Evolutionary conservation across 768 basidiomycete species (phyloP), one percentile per base, ranked within the genome.

Genomic region (Amanita muscaria): DNA sequence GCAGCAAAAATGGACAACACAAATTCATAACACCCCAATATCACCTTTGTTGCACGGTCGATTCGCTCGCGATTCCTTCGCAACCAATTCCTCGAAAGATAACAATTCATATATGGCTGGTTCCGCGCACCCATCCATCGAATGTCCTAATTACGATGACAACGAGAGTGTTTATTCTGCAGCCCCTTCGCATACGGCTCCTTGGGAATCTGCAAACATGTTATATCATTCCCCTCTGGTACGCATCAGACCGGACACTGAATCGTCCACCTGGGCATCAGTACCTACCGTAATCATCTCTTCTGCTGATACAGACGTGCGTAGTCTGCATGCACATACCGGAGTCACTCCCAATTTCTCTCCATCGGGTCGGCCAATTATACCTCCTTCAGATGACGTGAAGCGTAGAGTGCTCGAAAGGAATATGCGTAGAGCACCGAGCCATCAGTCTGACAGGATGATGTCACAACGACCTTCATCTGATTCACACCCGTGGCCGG

Each of bases 341-440:
- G 73, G 16, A 63, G 64, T 68, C 4, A 65, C 66, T 11, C 57
- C 70, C 23, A 85, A 83, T 56, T 84, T 79, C 53, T 84, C 84
- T 18, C 66, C 80, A 39, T 80, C 82, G 36, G 70, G 73, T 42
- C 72, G 74, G 16, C 69, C 72, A 14, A 60, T 60, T 0, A 66
- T 67, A 51, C 53, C 57, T 5, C 59, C 66, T 47, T 64, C 63
- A 49, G 64, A 67, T 37, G 69, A 72, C 44, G 67, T 66, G 49
- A 75, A 74, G 53, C 59, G 63, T 31, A 64, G 62, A 40, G 74
- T 76, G 7, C 62, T 86, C 40, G 74, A 80, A 59, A 71, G 85
- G 35, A 45, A 45, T 21, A 31, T 14, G 9, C 34, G 25, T 15
- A 38, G 44, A 38, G 14, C 11, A 18, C 16, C 35, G 18, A 38